Evolutionary conservation across 371 early-diverging fungal species (phyloP), one percentile per base, ranked within the genome.

Genomic region (Mucor plumbeus): DNA sequence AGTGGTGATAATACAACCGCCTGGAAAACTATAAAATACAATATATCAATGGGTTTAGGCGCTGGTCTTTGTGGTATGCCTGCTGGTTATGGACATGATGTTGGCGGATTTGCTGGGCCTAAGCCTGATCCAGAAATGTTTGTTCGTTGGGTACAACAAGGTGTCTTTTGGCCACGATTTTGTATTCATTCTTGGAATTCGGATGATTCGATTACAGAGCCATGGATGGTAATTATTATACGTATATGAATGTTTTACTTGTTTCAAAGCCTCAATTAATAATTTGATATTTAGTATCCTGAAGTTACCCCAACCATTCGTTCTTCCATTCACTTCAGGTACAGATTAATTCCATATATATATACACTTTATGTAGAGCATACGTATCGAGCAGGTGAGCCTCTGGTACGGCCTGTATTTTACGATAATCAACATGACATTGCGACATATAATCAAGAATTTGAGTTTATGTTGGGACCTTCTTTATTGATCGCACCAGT

Each of bases 211-310:
- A 68, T 86, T 0, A 89, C 90, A 10, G 87, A 86, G 62, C 87
- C 85, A 21, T 88, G 90, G 88, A 89, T 86, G 84, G 80, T 82
- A 74, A 69, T n/a, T n/a, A n/a, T n/a, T n/a, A n/a, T n/a, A n/a
- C n/a, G 44, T 72, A 68, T 50, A 26, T 26, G 26, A 26, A 26
- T 26, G 3, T 26, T 26, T 26, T 26, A 26, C 3, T 26, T 26
- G 26, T 26, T 26, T 26, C 26, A 26, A 26, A 3, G 3, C 26
- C 26, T 26, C 26, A 26, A 26, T 26, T 38, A 38, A 38, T 38
- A 0, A 38, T 34, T 5, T 64, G 8, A 26, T 60, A 36, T 21
- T 7, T 64, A 78, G 78, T 85, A 74, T 55, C 72, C 73, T 40
- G 74, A 86, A 67, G 71, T 77, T 5, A 21, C 85, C 6, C 84